phyloP scores from a whole-genome alignment of 1,284 basidiomycete species.

The Leucocoprinus gongylophorus region DNA sequence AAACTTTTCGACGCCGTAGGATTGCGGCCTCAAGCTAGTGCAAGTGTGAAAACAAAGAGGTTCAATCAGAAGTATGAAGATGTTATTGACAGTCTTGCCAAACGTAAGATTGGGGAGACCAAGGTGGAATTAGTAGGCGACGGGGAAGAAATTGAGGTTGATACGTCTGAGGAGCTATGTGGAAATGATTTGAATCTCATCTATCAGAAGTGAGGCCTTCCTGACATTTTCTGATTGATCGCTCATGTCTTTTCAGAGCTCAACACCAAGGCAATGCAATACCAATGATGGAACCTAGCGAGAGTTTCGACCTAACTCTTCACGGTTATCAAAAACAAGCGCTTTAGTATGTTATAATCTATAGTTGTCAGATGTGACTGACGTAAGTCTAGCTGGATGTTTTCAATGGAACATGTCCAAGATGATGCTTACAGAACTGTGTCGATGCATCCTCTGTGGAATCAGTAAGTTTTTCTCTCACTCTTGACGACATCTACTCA shows the following conservation, averaged over 20 bases:
- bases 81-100: constrained; percentile 34
- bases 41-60: constrained; percentile 29
- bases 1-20: constrained; percentile 59
- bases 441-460: constrained; percentile 93
- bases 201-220: constrained; percentile 57
- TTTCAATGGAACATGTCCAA: constrained; percentile 73
- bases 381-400: constrained; percentile 73
- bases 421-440: constrained; percentile 61
- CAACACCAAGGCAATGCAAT: constrained; percentile 75
- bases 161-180: constrained; percentile 72
- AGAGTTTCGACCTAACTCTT: constrained; percentile 73
- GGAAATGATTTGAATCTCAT: constrained; percentile 76
- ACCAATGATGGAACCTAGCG: constrained; percentile 76
- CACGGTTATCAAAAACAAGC: constrained; percentile 95
- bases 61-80: constrained; percentile 34
- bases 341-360: constrained; percentile 45
- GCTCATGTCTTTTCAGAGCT: constrained; percentile 46
- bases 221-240: not conserved
- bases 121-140: constrained; percentile 55
- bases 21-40: constrained; percentile 47
- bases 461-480: constrained; percentile 56
- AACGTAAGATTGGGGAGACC: constrained; percentile 32
- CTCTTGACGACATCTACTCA: constrained; percentile 12
- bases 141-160: constrained; percentile 63
- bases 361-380: constrained; percentile 6